Evolutionary conservation across 805 yeast genomes (phyloP), one percentile per base, ranked within the genome.

Genomic region (Scheffersomyces ergatensis): DNA sequence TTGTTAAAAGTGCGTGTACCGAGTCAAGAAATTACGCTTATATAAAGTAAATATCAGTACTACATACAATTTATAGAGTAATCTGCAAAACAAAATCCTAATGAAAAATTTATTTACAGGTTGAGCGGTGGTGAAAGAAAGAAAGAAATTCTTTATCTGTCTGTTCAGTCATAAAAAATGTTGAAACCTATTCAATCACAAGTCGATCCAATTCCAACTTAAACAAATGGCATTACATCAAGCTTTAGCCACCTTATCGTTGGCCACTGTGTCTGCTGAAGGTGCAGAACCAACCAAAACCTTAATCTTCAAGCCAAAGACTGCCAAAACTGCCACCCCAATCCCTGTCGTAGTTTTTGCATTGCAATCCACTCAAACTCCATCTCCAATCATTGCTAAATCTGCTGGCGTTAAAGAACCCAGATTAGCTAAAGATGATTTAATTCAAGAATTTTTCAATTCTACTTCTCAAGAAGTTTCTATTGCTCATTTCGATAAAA

Each of bases 271-370:
- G 33, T 53, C 74, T 14, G 62, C 76, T 36, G 82, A 72, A 34
- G 68, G 72, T 29, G 73, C 84, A 2, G 46, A 69, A 20, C 69
- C 81, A 21, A 76, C 87, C 46, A 89, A 89, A 64, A 77, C 90
- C 4, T 70, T 89, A 46, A 89, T 89, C 20, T 89, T 89, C 78
- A 89, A 89, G 68, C 96, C 96, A 53, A 89, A 89, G 68, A 87
- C 96, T 36, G 83, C 95, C 27, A 89, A 89, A 58, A 67, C 88
- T 36, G 88, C 86, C 37, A 63, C 77, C 15, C 85, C 93, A 20
- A 80, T 85, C 31, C 96, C 97, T 32, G 76, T 89, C 23, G 77
- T 89, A 39, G 87, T 88, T 24, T 75, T 89, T 55, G 96, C 96
- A 6, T 73, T 83, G 44, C 77, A 77, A 25, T 53, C 81, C 2